Conservation (phyloP, 2,329 filamentous ascomycete genomes). For the Albifimbria verrucaria region DNA sequence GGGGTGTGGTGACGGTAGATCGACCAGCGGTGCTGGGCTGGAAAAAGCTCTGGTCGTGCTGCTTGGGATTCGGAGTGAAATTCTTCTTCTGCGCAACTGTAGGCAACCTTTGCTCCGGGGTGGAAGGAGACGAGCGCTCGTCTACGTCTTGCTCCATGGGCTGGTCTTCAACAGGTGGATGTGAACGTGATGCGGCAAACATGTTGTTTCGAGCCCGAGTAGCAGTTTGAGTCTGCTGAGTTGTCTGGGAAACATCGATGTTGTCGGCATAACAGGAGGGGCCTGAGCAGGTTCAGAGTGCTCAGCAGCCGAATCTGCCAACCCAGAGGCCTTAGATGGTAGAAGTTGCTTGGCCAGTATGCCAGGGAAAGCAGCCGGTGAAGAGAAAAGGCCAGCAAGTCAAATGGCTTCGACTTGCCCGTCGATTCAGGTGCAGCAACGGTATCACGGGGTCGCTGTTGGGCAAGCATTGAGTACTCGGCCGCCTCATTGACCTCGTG, state of each 20-base stretch:
- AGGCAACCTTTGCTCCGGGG: constrained; percentile 29
- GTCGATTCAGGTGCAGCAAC: constrained; percentile 14
- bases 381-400: constrained; percentile 58
- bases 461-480: constrained; percentile 43
- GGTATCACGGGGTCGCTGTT: constrained; percentile 10
- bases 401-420: constrained; percentile 33
- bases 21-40: constrained; percentile 23
- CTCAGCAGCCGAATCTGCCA: constrained; percentile 10
- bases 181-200: no score
- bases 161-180: no score
- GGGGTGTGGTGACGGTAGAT: constrained; percentile 31
- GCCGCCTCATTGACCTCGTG: constrained; percentile 25
- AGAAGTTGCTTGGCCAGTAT: constrained; percentile 28
- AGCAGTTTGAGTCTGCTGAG: no score
- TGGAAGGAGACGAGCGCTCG: constrained; percentile 17
- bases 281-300: constrained; percentile 15
- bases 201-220: no score
- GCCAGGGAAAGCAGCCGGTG: constrained; percentile 41
- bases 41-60: constrained; percentile 35
- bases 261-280: constrained; percentile 26
- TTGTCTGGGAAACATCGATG: constrained; percentile 37
- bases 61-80: constrained; percentile 42
- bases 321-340: constrained; percentile 17
- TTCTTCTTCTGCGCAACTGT: constrained; percentile 44
- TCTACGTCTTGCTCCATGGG: constrained; percentile 7